Conservation (phyloP, 2,329 filamentous ascomycete species). For the Colletotrichum sp. region DNA sequence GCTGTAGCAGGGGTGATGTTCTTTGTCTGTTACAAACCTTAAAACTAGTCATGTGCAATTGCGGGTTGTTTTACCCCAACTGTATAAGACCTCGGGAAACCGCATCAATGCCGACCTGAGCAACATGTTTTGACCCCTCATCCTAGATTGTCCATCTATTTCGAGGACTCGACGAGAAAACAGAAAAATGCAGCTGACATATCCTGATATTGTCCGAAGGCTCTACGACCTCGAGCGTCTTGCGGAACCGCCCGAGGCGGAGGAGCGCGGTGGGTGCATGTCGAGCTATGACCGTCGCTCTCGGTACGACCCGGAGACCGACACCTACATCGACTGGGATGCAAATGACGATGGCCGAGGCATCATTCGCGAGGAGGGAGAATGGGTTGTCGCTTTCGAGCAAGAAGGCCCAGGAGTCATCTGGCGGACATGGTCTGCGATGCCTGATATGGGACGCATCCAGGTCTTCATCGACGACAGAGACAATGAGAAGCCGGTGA, state of each 20-base stretch:
- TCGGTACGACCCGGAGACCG: constrained; percentile 11
- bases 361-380: constrained; percentile 10
- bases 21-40: background rate
- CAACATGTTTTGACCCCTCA: background rate
- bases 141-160: background rate
- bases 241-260: background rate
- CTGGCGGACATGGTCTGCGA: constrained; percentile 16
- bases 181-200: constrained; percentile 3
- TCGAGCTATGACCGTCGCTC: constrained; percentile 18
- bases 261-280: constrained; percentile 15
- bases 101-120: background rate
- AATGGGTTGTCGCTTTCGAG: constrained; percentile 15
- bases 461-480: constrained; percentile 12
- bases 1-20: background rate
- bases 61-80: background rate
- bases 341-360: constrained; percentile 14
- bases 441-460: constrained; percentile 7
- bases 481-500: background rate
- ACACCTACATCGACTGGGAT: constrained; percentile 19
- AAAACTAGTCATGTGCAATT: background rate
- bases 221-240: constrained; percentile 17
- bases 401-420: constrained; percentile 15
- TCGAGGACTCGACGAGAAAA: background rate
- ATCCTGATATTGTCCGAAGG: constrained; percentile 12
- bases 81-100: background rate